Base-by-base conservation (phyloP, 2,329 filamentous ascomycete species). In the Clonostachys rosea region DNA sequence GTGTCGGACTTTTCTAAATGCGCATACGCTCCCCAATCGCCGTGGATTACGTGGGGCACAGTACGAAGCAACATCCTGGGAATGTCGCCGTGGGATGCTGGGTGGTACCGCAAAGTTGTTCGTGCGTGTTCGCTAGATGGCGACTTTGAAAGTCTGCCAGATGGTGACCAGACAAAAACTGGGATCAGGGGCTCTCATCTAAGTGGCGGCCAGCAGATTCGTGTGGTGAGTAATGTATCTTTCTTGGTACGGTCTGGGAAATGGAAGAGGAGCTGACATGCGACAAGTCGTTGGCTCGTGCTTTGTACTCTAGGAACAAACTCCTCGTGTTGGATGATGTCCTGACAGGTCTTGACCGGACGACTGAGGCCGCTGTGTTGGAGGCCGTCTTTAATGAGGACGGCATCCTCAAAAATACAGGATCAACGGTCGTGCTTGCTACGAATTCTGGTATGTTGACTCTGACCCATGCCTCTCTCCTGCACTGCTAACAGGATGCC, bases 201-300 rank as follows among this genome's bases (percentile, higher is more conserved):
- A 2, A 73, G 70, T 39, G 71, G 71, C 36, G 72, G 72, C 2
- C 71, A 75, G 47, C 68, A 61, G 39, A 66, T 70, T 30, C 59
- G 70, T 35, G 56, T 71, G 20, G 67, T 70, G 55, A 48, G 63
- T 59, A 33, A 34, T 11, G 10, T 6, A 40, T 10, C 24, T 30
- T 30, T 30, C 24, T 30, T 10, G 24, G 24, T 30, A 30, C 24
- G 24, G 24, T 30, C 24, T 30, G 24, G 24, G 24, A 30, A 30
- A 30, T 9, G 24, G 24, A 30, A 30, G 24, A 30, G 24, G 8
- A 30, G 24, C 24, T 30, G 24, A 30, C 10, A 10, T 55, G 61
- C 12, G 20, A n/a, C 11, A 16, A 30, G 24, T 30, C 56, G 10
- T 51, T 66, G 1, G 60, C 63, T 1, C 49, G 62, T 39, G 61